Evolutionary conservation across 2,329 filamentous ascomycete species (phyloP).

Genomic region (Fusarium circinatum): DNA sequence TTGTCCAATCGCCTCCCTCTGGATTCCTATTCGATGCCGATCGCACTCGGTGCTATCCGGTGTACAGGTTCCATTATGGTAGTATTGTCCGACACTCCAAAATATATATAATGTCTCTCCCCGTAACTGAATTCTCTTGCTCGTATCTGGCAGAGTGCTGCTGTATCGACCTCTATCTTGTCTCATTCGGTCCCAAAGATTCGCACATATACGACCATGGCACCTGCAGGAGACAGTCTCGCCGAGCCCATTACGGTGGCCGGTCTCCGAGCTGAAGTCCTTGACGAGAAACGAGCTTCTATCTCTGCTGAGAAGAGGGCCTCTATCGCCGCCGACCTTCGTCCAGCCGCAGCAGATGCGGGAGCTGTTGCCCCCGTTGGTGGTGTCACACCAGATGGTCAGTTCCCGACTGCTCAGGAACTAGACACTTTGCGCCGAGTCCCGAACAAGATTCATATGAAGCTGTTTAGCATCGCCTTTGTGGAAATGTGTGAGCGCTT

Average conservation of each 20-base stretch:
- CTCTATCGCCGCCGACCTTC: slow-evolving; percentile 34
- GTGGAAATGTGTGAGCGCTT: slow-evolving; percentile 78
- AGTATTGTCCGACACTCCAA: slow-evolving; percentile 7
- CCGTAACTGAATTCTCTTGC: neutral
- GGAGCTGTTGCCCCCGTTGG: neutral
- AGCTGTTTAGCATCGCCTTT: slow-evolving; percentile 71
- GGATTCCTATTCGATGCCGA: slow-evolving; percentile 12
- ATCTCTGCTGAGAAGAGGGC: slow-evolving; percentile 45
- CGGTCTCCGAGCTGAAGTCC: slow-evolving; percentile 41
- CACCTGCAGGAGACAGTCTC: slow-evolving; percentile 46
- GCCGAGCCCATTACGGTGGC: slow-evolving; percentile 51
- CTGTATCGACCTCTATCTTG: neutral
- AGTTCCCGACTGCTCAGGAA: slow-evolving; percentile 51
- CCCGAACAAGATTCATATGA: slow-evolving; percentile 66
- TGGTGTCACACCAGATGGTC: slow-evolving; percentile 5
- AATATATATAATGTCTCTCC: slow-evolving; percentile 21
- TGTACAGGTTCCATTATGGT: slow-evolving; percentile 6
- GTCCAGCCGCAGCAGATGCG: neutral
- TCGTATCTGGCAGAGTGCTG: neutral
- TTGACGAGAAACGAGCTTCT: slow-evolving; percentile 47
- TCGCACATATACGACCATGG: slow-evolving; percentile 35
- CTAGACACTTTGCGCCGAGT: slow-evolving; percentile 63
- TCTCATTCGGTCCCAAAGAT: neutral
- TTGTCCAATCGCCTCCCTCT: neutral
- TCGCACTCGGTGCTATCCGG: slow-evolving; percentile 4